Base-by-base conservation (phyloP, 768 basidiomycete species). In the Agaricus sinodeliciosus region DNA sequence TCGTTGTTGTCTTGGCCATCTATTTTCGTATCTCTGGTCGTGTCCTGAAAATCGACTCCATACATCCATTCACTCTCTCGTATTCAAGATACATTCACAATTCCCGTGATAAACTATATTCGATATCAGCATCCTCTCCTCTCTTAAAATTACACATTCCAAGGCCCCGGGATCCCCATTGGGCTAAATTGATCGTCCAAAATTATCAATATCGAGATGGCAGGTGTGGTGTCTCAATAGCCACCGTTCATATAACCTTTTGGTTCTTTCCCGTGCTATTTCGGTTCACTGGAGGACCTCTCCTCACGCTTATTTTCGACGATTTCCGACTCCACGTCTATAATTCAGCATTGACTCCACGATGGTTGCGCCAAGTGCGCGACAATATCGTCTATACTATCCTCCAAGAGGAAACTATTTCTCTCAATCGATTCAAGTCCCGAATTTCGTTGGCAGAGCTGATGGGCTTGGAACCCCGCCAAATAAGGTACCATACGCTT, bases 221-320 rank as follows among this genome's bases (percentile, higher is more conserved):
- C n/a, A 50, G 19, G 16, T 41, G 37, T 16, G 28, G 7, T 3
- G 49, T 50, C n/a, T 27, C 40, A 43, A 35, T 50, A 6, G 2
- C 49, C 9, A 18, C 26, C n/a, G 34, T 34, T 13, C 27, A 50
- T 15, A 31, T n/a, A 40, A 49, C 41, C 26, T 41, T 42, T 4
- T 50, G 49, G 49, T 42, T 50, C 40, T 42, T 42, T 41, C 40
- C 49, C 3, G 22, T 35, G 40, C 25, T 50, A 15, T 50, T 50
- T 34, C 13, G 40, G 18, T 50, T 50, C 49, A 50, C 49, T 4
- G 39, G 40, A 3, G 40, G 49, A 11, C 40, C 41, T n/a, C 22
- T 45, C 43, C 9, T 52, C 43, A 44, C 36, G 6, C 13, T 46
- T 12, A 28, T 16, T 18, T 46, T 45, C 13, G n/a, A 46, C 26